These are phyloP conservation scores for Pisolithus sp. DNA, from an alignment of 768 basidiomycete species.

Conservation along the genomic window DNA sequence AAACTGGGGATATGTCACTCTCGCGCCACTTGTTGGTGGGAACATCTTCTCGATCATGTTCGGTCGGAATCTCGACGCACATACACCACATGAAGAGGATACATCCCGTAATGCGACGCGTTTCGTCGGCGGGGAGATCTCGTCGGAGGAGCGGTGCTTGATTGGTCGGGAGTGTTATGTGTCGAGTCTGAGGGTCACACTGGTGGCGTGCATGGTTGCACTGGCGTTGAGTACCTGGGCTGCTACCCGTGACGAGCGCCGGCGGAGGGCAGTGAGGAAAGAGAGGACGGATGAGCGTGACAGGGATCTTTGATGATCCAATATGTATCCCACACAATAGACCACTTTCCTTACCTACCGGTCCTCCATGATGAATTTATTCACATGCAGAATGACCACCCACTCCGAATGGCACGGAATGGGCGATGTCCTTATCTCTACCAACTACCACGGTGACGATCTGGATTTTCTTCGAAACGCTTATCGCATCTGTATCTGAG, in stretches of 20 bases:
- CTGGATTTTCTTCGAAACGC: too few species aligned
- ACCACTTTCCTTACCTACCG: too few species aligned
- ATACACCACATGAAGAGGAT: constrained; percentile 31
- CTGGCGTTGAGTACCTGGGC: constrained; percentile 33
- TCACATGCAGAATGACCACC: too few species aligned
- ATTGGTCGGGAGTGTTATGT: constrained; percentile 56
- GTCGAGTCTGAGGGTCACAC: constrained; percentile 46
- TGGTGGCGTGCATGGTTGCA: constrained; percentile 30
- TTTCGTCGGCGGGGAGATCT: constrained; percentile 10
- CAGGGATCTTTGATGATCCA: neutral
- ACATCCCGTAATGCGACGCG: neutral
- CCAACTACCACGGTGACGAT: too few species aligned
- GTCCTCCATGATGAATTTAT: too few species aligned
- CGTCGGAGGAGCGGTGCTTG: constrained; percentile 42
- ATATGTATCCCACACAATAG: too few species aligned
- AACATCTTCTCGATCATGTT: constrained; percentile 82
- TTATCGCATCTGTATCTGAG: neutral
- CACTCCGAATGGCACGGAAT: too few species aligned
- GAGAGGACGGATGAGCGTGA: neutral
- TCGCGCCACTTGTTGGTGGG: constrained; percentile 71
- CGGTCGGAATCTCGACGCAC: constrained; percentile 74
- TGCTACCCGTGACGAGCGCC: constrained; percentile 27
- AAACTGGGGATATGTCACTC: constrained; percentile 81
- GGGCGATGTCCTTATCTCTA: too few species aligned
- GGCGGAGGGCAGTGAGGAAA: neutral